phyloP scores from a whole-genome alignment of 208 protist genomes.

The Wallacemonas rigidus region DNA sequence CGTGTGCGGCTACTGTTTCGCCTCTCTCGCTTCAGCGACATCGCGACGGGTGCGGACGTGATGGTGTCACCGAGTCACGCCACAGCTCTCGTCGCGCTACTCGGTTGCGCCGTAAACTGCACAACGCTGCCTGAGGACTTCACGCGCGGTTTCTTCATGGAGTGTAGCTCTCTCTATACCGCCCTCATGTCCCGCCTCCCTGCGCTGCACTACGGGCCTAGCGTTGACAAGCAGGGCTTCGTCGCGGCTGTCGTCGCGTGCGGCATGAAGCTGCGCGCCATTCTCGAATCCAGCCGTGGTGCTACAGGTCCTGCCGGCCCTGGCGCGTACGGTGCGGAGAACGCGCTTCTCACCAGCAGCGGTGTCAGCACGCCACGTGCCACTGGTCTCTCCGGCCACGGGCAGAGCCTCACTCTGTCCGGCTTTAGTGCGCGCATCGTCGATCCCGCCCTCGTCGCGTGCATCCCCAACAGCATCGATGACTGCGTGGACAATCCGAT shows the following conservation, averaged over 20 bases:
- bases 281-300: slow-evolving; percentile 17
- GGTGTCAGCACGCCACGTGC: slow-evolving; percentile 10
- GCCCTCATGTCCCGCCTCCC: slow-evolving; percentile 44
- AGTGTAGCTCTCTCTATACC: slow-evolving; percentile 62
- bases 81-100: slow-evolving; percentile 56
- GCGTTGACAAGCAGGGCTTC: slow-evolving; percentile 71
- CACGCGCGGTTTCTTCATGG: slow-evolving; percentile 72
- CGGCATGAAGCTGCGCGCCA: slow-evolving; percentile 54
- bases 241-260: slow-evolving; percentile 75
- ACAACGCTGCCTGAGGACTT: slow-evolving; percentile 38
- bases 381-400: slow-evolving; percentile 17
- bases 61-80: slow-evolving; percentile 42
- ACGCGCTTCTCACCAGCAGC: slow-evolving; percentile 7
- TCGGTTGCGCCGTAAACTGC: slow-evolving; percentile 68
- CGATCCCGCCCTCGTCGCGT: slow-evolving; percentile 55
- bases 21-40: slow-evolving; percentile 58
- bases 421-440: slow-evolving; percentile 66
- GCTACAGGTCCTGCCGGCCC: not conserved
- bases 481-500: slow-evolving; percentile 59
- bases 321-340: not conserved
- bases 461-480: slow-evolving; percentile 61
- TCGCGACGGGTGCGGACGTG: slow-evolving; percentile 19
- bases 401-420: slow-evolving; percentile 34
- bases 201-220: slow-evolving; percentile 37
- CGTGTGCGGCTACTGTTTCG: slow-evolving; percentile 65